Percentiles rank a stretch among this genome's conserved stretches.
These are phyloP conservation scores for Trichophyton simii DNA, from an alignment of 2,329 filamentous ascomycete genomes.

Conservation along the genomic window DNA sequence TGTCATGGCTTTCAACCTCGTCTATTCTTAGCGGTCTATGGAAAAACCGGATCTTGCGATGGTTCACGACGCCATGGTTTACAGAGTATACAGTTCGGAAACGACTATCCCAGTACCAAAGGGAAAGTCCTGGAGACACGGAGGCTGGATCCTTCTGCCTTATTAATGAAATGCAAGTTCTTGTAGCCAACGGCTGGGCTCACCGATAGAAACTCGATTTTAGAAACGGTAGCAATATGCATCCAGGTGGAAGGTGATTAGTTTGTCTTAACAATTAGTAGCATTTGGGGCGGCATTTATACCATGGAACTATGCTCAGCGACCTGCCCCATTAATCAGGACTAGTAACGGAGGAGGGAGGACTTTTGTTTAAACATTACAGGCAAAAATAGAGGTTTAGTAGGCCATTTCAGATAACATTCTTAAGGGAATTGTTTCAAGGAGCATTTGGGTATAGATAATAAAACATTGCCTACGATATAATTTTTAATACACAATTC, in stretches of 20 bases:
- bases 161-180: conserved; percentile 50
- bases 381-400: neutral
- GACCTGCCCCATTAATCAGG: neutral
- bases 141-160: conserved; percentile 43
- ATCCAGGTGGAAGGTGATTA: neutral
- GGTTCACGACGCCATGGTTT: conserved; percentile 23
- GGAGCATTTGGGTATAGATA: no score
- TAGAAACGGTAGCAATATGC: neutral
- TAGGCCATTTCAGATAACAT: neutral
- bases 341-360: neutral
- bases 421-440: no score
- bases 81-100: conserved; percentile 11
- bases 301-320: neutral
- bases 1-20: conserved; percentile 37
- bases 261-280: neutral
- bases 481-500: no score
- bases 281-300: neutral
- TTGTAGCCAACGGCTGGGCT: conserved; percentile 46
- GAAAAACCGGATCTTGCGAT: conserved; percentile 41
- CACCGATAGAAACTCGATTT: conserved; percentile 34
- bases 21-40: conserved; percentile 45
- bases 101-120: conserved; percentile 10
- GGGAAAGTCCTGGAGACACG: conserved; percentile 18
- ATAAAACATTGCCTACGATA: no score
- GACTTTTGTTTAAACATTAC: neutral